These are phyloP conservation scores for Ochetophila trinervis DNA, from an alignment of 306 rosid genomes.

Conservation along the genomic window DNA sequence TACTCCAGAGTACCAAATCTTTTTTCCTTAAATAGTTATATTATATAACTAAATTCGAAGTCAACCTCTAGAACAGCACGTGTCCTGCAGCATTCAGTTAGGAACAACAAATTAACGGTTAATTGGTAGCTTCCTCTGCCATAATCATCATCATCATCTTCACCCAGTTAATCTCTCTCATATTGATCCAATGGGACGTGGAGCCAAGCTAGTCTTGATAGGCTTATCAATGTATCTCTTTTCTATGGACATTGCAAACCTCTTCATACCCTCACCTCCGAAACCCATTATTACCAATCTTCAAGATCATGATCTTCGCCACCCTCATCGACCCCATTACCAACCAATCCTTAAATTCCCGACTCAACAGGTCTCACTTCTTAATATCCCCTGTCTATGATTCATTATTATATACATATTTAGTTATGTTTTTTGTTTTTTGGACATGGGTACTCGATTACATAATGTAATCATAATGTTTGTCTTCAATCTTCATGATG, in stretches of 20 bases:
- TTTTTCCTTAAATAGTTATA: too few relatives aligned
- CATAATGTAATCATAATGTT: not conserved
- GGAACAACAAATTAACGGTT: too few relatives aligned
- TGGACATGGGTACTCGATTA: too few relatives aligned
- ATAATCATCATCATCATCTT: not conserved
- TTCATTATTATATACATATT: not conserved
- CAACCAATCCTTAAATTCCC: conserved; percentile 32
- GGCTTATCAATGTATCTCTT: conserved; percentile 57
- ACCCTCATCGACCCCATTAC: conserved; percentile 15
- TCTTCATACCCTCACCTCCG: conserved; percentile 49
- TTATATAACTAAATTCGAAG: too few relatives aligned
- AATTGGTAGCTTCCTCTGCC: too few relatives aligned
- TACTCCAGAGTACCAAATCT: too few relatives aligned
- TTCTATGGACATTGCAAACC: conserved; percentile 47
- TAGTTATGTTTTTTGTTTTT: too few relatives aligned
- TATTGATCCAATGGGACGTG: conserved; percentile 32
- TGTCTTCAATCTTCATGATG: not conserved
- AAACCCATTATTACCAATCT: conserved; percentile 30
- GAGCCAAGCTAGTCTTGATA: conserved; percentile 39
- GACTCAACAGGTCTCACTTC: conserved; percentile 9
- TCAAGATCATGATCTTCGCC: conserved; percentile 12
- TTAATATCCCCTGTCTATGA: not conserved
- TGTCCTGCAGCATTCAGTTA: too few relatives aligned
- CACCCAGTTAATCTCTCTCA: not conserved
- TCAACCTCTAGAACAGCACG: too few relatives aligned